A percentile compares a stretch with the other conserved stretches of the same genome.
phyloP scores from a whole-genome alignment of 2,329 filamentous ascomycete genomes.

The Cylindrodendrum hubeiense region DNA sequence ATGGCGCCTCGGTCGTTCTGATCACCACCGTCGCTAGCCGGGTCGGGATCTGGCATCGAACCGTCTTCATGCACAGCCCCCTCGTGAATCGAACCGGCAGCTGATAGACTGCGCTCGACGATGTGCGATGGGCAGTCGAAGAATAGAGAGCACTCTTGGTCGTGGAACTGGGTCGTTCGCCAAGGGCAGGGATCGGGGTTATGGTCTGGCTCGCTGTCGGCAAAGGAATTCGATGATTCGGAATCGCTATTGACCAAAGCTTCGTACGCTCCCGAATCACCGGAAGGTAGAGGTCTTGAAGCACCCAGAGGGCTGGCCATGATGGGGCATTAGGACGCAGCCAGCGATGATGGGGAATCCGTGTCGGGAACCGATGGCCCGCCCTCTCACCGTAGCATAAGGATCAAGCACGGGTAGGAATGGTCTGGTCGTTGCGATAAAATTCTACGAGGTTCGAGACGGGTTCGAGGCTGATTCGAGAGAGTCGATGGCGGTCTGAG shows the following conservation, averaged over 20 bases:
- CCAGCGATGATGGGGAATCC: slow-evolving; percentile 9
- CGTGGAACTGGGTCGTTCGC: slow-evolving; percentile 53
- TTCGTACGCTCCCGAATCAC: slow-evolving; percentile 29
- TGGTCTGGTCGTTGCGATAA: slow-evolving; percentile 5
- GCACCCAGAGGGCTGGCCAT: slow-evolving; percentile 43
- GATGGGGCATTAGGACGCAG: slow-evolving; percentile 38
- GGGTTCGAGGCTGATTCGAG: neutral
- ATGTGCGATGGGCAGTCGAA: slow-evolving; percentile 63
- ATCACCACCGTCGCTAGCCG: slow-evolving; percentile 10
- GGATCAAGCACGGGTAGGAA: neutral
- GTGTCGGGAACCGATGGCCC: slow-evolving; percentile 23
- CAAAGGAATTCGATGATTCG: slow-evolving; percentile 53
- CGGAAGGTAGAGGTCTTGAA: slow-evolving; percentile 35
- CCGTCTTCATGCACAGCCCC: slow-evolving; percentile 30
- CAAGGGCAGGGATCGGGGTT: slow-evolving; percentile 50
- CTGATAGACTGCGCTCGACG: slow-evolving; percentile 53
- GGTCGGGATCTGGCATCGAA: slow-evolving; percentile 16
- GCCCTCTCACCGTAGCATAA: slow-evolving; percentile 30
- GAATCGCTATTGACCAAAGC: slow-evolving; percentile 29
- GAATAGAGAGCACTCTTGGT: slow-evolving; percentile 60
- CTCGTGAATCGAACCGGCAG: slow-evolving; percentile 39
- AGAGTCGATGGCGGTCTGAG: neutral
- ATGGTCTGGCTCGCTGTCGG: slow-evolving; percentile 47
- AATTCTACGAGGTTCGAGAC: neutral
- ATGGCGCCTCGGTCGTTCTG: neutral